Conservation (phyloP, 2,329 filamentous ascomycete genomes). For the Helotiales sp. region DNA sequence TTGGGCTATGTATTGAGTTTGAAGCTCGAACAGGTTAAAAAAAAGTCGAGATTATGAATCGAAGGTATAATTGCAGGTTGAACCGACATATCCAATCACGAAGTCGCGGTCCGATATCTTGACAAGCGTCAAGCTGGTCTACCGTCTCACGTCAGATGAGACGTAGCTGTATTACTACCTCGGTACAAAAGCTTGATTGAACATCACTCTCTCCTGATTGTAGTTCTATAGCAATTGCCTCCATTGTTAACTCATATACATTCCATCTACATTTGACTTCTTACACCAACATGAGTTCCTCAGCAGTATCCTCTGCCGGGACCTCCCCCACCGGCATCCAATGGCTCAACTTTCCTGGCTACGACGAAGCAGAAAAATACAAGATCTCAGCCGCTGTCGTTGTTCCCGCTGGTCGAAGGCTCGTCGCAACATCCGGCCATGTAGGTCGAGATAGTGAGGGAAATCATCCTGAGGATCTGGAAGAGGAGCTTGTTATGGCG, state of each 20-base stretch:
- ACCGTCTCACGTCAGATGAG: too few relatives aligned
- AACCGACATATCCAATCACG: too few relatives aligned
- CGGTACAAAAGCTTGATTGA: not conserved
- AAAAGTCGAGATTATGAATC: too few relatives aligned
- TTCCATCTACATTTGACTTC: not conserved
- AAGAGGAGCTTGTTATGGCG: not conserved
- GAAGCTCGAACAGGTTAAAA: too few relatives aligned
- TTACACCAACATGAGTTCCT: not conserved
- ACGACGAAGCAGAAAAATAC: not conserved
- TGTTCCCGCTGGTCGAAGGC: not conserved
- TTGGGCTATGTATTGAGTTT: conserved; percentile 21
- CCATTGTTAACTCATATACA: not conserved
- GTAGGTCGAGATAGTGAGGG: not conserved
- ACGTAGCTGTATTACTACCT: too few relatives aligned
- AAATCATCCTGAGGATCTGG: not conserved
- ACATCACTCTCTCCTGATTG: too few relatives aligned
- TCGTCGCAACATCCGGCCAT: not conserved
- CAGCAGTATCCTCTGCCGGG: not conserved
- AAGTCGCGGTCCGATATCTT: too few relatives aligned
- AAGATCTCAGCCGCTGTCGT: not conserved
- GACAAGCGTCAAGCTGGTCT: too few relatives aligned
- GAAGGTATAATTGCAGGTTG: too few relatives aligned
- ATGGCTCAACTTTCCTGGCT: not conserved
- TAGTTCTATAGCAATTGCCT: too few relatives aligned
- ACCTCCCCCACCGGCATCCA: not conserved